Evolutionary conservation across 2,329 filamentous ascomycete genomes (phyloP).

Genomic region (Paracoccidioides lutzii): DNA sequence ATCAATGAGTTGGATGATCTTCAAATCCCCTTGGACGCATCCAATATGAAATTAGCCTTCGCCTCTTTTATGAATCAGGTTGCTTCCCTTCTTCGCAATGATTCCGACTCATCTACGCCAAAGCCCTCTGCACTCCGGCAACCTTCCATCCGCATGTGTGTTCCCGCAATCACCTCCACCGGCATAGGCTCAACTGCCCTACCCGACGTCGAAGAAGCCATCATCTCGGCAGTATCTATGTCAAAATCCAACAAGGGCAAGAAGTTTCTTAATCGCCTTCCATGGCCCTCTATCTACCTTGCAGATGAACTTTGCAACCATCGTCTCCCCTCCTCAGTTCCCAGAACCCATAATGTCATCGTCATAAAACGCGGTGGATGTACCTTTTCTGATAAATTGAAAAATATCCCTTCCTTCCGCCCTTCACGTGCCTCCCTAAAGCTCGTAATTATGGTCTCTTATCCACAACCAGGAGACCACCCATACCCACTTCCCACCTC

Average conservation of each 20-base stretch:
- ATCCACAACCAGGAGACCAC: conserved; percentile 27
- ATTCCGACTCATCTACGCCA: conserved; percentile 22
- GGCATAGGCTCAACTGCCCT: conserved; percentile 52
- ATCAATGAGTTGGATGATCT: conserved; percentile 12
- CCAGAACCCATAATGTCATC: conserved; percentile 56
- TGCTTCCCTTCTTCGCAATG: conserved; percentile 38
- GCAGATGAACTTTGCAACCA: conserved; percentile 54
- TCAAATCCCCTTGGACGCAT: conserved; percentile 15
- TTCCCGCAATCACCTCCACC: conserved; percentile 39
- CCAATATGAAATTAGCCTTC: conserved; percentile 28
- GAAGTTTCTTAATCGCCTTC: conserved; percentile 38
- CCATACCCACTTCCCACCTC: conserved; percentile 6
- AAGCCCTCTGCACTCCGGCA: conserved; percentile 18
- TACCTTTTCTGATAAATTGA: conserved; percentile 69
- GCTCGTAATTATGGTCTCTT: conserved; percentile 44
- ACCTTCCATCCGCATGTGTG: conserved; percentile 25
- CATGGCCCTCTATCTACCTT: conserved; percentile 60
- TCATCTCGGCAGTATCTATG: conserved; percentile 16
- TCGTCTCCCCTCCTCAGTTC: conserved; percentile 40
- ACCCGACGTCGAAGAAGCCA: conserved; percentile 49
- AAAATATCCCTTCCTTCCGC: conserved; percentile 67
- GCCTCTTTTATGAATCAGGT: conserved; percentile 39
- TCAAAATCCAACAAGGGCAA: conserved; percentile 19
- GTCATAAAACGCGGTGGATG: conserved; percentile 73
- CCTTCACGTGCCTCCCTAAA: conserved; percentile 52